Base-by-base conservation (phyloP, 495 filamentous ascomycete genomes). In the Lepidopterella palustris region DNA sequence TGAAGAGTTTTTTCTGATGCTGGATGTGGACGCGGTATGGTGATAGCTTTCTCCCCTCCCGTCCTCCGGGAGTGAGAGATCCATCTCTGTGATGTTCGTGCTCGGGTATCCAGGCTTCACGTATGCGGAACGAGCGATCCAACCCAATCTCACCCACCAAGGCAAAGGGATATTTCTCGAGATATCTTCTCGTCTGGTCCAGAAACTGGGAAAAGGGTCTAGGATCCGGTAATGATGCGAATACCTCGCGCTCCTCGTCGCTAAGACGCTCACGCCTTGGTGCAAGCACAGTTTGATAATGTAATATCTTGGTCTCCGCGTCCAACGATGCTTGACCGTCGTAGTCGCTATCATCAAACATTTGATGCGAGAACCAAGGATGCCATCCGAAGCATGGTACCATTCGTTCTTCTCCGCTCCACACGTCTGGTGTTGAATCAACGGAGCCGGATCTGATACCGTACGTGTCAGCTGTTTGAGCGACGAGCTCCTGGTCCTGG, bases 321-420 rank as follows among this genome's bases (percentile, higher is more conserved):
- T 71, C 53, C 2, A 71, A 65, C 48, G 67, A 64, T 50, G 79
- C 72, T 55, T 73, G 76, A n/a, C 73, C 73, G 23, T 69, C 61
- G n/a, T 68, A 62, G 28, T 66, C 68, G 10, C 67, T 62, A 62
- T 90, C 86, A 66, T 91, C 84, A 62, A 83, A 82, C 56, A 96
- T 81, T 61, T 95, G 87, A 69, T 98, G 80, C 1, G 92, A 93
- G 73, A 97, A 98, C 93, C 93, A 98, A 0, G 95, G 95, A 71
- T 98, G 93, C 90, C 92, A 96, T n/a, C 93, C 93, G 74, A 96
- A 98, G 27, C 84, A 85, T 0, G 93, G 92, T 1, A 97, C 60
- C 11, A 96, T 67, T 51, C 68, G 62, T 71, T 64, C 63, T 53
- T 68, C 42, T 62, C 54, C 39, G 24, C 42, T 54, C 61, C 53